A percentile compares a stretch with the other conserved stretches of the same genome.
Conservation (phyloP, 805 yeast species). For the Candida khao-thaluensis region DNA sequence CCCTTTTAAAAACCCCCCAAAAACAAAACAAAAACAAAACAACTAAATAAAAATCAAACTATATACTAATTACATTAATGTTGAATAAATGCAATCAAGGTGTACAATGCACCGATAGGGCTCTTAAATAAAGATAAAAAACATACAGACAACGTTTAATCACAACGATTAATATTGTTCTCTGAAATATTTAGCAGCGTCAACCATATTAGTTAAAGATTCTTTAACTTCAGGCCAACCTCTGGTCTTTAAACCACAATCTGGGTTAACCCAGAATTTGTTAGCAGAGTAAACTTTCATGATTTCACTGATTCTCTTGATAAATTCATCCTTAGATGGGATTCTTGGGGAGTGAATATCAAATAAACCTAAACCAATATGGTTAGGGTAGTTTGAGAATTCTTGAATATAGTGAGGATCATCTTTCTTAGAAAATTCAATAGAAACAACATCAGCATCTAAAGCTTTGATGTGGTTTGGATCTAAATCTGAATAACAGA, state of each 20-base stretch:
- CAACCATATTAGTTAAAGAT: conserved; percentile 97
- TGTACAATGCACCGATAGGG: conserved; percentile 19
- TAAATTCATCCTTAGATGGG: conserved; percentile 96
- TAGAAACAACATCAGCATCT: conserved; percentile 99
- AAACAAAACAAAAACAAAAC: conserved; percentile 15
- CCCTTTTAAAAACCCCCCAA: conserved; percentile 42
- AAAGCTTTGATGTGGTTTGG: conserved; percentile 99
- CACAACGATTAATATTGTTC: conserved; percentile 33
- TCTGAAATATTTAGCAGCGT: conserved; percentile 92
- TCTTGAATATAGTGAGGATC: conserved; percentile 97
- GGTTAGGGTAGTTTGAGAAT: conserved; percentile 98
- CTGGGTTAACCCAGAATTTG: conserved; percentile 99
- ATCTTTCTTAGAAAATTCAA: conserved; percentile 99
- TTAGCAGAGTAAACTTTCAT: conserved; percentile 96
- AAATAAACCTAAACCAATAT: conserved; percentile 98
- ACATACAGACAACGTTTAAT: neutral
- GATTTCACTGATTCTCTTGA: conserved; percentile 89
- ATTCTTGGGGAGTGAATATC: conserved; percentile 99
- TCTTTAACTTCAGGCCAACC: conserved; percentile 98
- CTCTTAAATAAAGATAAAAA: conserved; percentile 13
- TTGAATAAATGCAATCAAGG: conserved; percentile 45
- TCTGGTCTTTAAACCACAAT: conserved; percentile 99
- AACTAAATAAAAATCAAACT: conserved; percentile 8
- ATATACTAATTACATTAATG: conserved; percentile 42
- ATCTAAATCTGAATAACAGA: conserved; percentile 99